phyloP scores from a whole-genome alignment of 129 eudicot genomes.

The Lactuca sativa region DNA sequence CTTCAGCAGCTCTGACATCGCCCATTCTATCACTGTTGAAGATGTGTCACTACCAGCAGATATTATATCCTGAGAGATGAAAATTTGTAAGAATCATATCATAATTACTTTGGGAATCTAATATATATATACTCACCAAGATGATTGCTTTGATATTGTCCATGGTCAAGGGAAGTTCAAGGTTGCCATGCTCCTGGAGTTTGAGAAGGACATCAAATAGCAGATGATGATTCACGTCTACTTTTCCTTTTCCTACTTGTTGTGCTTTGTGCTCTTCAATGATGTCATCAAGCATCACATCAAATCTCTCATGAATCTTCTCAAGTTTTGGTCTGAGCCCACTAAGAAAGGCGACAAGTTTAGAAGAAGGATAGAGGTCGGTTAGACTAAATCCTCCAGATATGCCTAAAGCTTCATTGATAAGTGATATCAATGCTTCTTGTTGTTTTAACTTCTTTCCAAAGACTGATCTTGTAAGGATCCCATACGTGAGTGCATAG shows the following conservation, averaged over 20 bases:
- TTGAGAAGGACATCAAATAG: conserved; percentile 31
- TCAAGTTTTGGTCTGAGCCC: conserved; percentile 35
- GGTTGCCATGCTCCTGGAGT: conserved; percentile 21
- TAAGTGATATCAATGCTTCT: conserved; percentile 25
- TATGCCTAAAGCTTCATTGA: conserved; percentile 18
- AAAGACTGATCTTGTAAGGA: conserved; percentile 30
- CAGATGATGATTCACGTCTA: conserved; percentile 14
- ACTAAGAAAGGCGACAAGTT: conserved; percentile 28
- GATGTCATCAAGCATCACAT: conserved; percentile 32
- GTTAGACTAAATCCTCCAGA: conserved; percentile 36
- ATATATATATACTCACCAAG: conserved; percentile 38
- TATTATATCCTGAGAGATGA: conserved; percentile 26
- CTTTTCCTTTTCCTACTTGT: conserved; percentile 15
- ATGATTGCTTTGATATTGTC: conserved; percentile 43
- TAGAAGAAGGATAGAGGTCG: conserved; percentile 38
- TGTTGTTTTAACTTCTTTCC: conserved; percentile 32
- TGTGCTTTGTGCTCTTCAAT: conserved; percentile 30
- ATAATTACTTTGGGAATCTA: too few relatives aligned
- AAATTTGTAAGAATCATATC: too few relatives aligned
- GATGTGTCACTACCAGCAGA: conserved; percentile 40
- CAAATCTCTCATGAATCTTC: conserved; percentile 23
- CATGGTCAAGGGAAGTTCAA: conserved; percentile 35
- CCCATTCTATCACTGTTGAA: conserved; percentile 40
- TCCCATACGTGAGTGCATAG: conserved; percentile 26
- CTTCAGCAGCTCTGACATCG: conserved; percentile 32